Evolutionary conservation across 306 rosid genomes (phyloP), one percentile per base, ranked within the genome.

Genomic region (Benincasa hispida): DNA sequence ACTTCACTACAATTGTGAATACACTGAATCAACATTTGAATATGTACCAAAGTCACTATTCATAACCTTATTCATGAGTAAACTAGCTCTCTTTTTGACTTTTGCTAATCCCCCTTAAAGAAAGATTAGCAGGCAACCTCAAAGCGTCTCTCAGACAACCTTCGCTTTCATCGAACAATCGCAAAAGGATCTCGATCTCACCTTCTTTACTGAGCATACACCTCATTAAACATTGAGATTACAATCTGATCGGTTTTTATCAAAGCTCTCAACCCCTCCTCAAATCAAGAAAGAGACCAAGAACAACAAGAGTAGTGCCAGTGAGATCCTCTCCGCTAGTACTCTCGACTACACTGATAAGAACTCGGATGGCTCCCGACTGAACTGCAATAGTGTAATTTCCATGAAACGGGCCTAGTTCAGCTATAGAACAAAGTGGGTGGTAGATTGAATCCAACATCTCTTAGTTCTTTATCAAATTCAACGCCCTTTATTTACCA

Each of bases 131-230:
- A 5, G 91, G 87, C 62, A 85, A 48, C 83, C 78, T 41, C 72
- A 86, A 32, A 74, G 96, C 89, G 57, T 90, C 96, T 47, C 74
- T 83, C 12, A 87, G 72, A 21, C 85, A 86, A 0, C 62, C 86
- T 50, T 91, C 91, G 47, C 89, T 88, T 12, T 91, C 97, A 17
- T 93, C 91, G 19, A 91, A 91, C 37, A 93, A 88, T 21, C 89
- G 82, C 30, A 85, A 50, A 54, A 91, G 96, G 28, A 93, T 87
- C 66, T 93, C 97, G 14, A 85, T 78, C 7, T 90, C 94, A 4
- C 97, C 97, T 51, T 93, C 98, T 59, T 91, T 91, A 34, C 97
- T 86, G 86, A 86, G 35, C 91, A 87, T 80, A 61, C 92, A 87
- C 87, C 92, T 87, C 96, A 25, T 72, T 69, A 25, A 86, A 72